A percentile compares a stretch with the other conserved stretches of the same genome.
Evolutionary conservation across 2,329 filamentous ascomycete genomes (phyloP).

Genomic region (Purpureocillium takamizusanense): DNA sequence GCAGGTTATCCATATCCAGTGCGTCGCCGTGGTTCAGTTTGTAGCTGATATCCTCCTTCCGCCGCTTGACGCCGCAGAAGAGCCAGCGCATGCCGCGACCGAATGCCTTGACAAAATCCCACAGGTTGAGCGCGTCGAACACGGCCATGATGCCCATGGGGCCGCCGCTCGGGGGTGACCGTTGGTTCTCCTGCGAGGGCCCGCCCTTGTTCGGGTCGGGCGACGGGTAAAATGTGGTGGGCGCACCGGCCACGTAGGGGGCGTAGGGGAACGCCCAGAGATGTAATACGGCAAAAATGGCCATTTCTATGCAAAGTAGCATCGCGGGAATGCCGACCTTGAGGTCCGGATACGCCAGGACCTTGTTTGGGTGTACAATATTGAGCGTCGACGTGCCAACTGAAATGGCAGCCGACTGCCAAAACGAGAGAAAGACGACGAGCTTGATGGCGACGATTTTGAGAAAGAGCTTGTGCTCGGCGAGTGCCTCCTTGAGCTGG

Average conservation of each 20-base stretch:
- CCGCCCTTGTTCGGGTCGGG: conserved; percentile 30
- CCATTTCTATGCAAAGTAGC: conserved; percentile 78
- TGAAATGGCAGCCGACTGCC: conserved; percentile 56
- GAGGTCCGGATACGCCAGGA: conserved; percentile 64
- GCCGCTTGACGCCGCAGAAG: conserved; percentile 59
- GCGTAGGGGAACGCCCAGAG: conserved; percentile 74
- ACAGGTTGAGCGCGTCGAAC: conserved; percentile 65
- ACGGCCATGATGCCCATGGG: conserved; percentile 57
- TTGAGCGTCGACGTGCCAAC: conserved; percentile 48
- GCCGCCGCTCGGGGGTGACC: conserved; percentile 51
- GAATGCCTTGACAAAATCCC: conserved; percentile 75
- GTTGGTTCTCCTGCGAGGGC: conserved; percentile 32
- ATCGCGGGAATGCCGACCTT: conserved; percentile 73
- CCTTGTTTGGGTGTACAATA: conserved; percentile 49
- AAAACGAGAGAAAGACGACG: conserved; percentile 86
- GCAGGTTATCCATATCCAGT: conserved; percentile 28
- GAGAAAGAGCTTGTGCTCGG: conserved; percentile 61
- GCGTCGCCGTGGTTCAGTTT: conserved; percentile 19
- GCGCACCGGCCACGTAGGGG: conserved; percentile 49
- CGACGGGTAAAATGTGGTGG: conserved; percentile 36
- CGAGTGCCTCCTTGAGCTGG: conserved; percentile 61
- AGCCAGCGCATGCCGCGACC: conserved; percentile 74
- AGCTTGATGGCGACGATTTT: conserved; percentile 84
- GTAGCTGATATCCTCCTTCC: conserved; percentile 45
- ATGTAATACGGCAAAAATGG: conserved; percentile 68